A percentile compares a stretch with the other conserved stretches of the same genome.
Evolutionary conservation across 345 rosid genomes (phyloP).

Genomic region (thale cress (Arabidopsis thaliana)): DNA sequence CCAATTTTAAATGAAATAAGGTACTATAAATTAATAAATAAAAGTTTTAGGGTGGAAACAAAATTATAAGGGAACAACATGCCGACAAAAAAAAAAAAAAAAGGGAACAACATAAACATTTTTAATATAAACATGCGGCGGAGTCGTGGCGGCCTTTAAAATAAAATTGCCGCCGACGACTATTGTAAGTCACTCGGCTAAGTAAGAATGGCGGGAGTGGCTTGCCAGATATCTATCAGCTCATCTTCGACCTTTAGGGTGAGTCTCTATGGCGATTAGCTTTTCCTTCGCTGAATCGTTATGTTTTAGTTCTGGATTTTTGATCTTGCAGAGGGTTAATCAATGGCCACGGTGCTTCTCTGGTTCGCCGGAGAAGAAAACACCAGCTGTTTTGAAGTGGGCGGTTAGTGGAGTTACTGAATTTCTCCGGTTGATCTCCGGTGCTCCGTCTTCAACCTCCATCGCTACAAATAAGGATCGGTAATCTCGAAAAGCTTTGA

Average conservation of each 20-base stretch:
- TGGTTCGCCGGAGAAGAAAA: conserved; percentile 45
- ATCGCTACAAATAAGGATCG: conserved; percentile 19
- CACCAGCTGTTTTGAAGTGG: conserved; percentile 59
- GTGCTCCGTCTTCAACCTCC: conserved; percentile 31
- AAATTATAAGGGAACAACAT: too few relatives aligned
- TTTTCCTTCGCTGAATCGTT: not conserved
- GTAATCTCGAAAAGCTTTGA: conserved; percentile 16
- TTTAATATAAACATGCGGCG: conserved; percentile 13
- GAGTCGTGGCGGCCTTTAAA: not conserved
- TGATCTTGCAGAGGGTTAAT: conserved; percentile 44
- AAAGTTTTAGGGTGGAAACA: not conserved
- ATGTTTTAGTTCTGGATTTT: not conserved
- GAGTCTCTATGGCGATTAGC: conserved; percentile 18
- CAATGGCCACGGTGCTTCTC: conserved; percentile 55
- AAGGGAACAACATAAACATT: not conserved
- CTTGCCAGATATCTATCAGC: conserved; percentile 25
- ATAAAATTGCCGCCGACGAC: conserved; percentile 11
- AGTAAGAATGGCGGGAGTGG: conserved; percentile 44
- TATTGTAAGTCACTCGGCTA: not conserved
- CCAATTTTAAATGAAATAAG: not conserved
- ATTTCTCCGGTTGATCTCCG: conserved; percentile 65
- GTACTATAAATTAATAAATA: not conserved
- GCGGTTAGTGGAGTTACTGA: conserved; percentile 84
- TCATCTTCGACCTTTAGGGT: conserved; percentile 19
- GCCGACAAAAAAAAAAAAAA: too few relatives aligned